phyloP scores from a whole-genome alignment of 108 stramenopile genomes.

The Cyclostephanos tholiformis region DNA sequence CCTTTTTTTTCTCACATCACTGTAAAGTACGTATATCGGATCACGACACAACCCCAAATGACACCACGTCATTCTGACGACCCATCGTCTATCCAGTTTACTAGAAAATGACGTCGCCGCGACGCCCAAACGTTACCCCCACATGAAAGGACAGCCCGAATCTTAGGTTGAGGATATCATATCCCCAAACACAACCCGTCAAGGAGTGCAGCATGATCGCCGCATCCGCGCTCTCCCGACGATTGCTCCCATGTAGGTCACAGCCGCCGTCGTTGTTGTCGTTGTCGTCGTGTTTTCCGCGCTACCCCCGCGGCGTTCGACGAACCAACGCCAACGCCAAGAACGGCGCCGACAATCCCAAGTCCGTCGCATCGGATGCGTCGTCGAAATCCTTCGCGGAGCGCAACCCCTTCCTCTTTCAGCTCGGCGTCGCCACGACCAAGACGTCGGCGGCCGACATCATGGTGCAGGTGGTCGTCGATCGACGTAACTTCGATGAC shows the following conservation, averaged over 20 bases:
- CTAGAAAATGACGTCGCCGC: no score
- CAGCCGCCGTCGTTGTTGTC: not conserved
- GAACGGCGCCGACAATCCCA: not conserved
- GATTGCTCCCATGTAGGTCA: not conserved
- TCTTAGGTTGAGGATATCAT: no score
- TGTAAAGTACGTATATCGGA: no score
- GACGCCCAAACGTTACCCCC: no score
- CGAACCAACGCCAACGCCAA: not conserved
- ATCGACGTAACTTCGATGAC: conserved; percentile 64
- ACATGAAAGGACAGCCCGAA: no score
- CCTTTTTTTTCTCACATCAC: no score
- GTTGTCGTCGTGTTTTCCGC: not conserved
- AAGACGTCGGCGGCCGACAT: conserved; percentile 87
- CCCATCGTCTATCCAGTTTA: no score
- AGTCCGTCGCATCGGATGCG: not conserved
- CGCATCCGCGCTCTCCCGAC: not conserved
- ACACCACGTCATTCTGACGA: no score
- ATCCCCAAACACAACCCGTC: no score
- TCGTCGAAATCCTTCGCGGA: conserved; percentile 54
- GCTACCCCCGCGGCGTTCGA: not conserved
- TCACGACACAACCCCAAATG: no score
- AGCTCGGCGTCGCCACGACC: conserved; percentile 76
- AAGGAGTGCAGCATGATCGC: not conserved
- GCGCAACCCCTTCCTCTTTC: conserved; percentile 78
- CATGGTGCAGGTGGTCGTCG: conserved; percentile 83